A percentile compares a stretch with the other conserved stretches of the same genome.
These are phyloP conservation scores for Exophiala mesophila DNA, from an alignment of 2,329 filamentous ascomycete species.

Conservation along the genomic window DNA sequence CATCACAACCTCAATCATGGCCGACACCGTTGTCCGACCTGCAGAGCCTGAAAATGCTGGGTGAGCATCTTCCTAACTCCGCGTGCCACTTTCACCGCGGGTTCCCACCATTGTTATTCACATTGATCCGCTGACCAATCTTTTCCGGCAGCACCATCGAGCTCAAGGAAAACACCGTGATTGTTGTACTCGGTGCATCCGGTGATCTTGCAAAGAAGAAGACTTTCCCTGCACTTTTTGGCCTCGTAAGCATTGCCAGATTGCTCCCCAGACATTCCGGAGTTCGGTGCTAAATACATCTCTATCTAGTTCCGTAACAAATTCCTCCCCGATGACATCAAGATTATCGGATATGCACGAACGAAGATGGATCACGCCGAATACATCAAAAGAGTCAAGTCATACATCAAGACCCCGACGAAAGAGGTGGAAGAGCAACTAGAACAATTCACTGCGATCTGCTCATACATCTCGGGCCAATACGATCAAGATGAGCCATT, in stretches of 20 bases:
- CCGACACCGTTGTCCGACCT: conserved; percentile 47
- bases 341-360: conserved; percentile 96
- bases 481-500: conserved; percentile 98
- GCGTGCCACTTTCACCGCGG: conserved; percentile 6
- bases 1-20: conserved; percentile 45
- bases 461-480: conserved; percentile 92
- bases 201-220: conserved; percentile 99
- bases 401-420: conserved; percentile 97
- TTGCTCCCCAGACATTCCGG: conserved; percentile 9
- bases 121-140: conserved; percentile 2
- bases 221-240: conserved; percentile 98
- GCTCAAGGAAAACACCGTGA: conserved; percentile 97
- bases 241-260: conserved; percentile 66
- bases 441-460: conserved; percentile 79
- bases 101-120: background rate
- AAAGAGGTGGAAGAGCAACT: conserved; percentile 96
- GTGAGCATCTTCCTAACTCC: conserved; percentile 38
- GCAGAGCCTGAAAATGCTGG: conserved; percentile 48
- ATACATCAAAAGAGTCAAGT: conserved; percentile 89
- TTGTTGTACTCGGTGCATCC: conserved; percentile 93
- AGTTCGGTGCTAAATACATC: conserved; percentile 20
- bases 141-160: conserved; percentile 65
- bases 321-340: conserved; percentile 93
- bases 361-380: conserved; percentile 99
- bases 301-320: conserved; percentile 83